These are phyloP conservation scores for Xylaria venustula DNA, from an alignment of 495 filamentous ascomycete species.

Conservation along the genomic window DNA sequence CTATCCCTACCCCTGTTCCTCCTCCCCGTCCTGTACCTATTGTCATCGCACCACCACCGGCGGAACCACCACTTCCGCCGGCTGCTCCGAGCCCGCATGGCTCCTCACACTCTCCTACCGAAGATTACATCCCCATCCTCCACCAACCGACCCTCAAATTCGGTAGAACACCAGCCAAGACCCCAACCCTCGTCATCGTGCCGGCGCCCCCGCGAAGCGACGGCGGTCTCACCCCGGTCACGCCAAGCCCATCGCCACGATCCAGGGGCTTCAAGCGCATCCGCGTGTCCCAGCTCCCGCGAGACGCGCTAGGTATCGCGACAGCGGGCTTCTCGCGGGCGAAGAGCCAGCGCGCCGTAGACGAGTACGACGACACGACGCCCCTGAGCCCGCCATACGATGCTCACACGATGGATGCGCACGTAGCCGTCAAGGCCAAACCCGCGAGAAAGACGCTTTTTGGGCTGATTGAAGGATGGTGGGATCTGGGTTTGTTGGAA, in stretches of 20 bases:
- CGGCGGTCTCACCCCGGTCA: constrained; percentile 26
- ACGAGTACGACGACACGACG: constrained; percentile 16
- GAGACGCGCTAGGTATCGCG: constrained; percentile 27
- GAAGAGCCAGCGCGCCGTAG: constrained; percentile 17
- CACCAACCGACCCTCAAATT: constrained; percentile 11
- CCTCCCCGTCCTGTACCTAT: constrained; percentile 5
- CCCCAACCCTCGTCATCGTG: constrained; percentile 1
- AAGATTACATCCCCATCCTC: constrained; percentile 28
- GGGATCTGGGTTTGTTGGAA: constrained; percentile 46
- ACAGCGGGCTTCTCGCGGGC: constrained; percentile 8
- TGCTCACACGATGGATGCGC: constrained; percentile 9
- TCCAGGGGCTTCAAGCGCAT: constrained; percentile 19
- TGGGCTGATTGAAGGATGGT: constrained; percentile 45
- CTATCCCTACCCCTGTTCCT: no score
- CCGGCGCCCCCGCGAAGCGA: constrained; percentile 21
- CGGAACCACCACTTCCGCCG: background rate
- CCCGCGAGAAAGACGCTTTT: constrained; percentile 38
- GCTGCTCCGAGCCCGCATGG: background rate
- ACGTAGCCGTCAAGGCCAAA: constrained; percentile 16
- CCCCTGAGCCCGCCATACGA: constrained; percentile 20
- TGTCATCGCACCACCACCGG: no score
- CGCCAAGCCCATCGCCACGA: constrained; percentile 22
- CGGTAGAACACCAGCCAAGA: background rate
- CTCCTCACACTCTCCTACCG: constrained; percentile 10
- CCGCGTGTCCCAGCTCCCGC: constrained; percentile 21